Percentiles rank a stretch among this genome's conserved stretches.
Conservation (phyloP, 495 filamentous ascomycete genomes). For the Tuber brumale region DNA sequence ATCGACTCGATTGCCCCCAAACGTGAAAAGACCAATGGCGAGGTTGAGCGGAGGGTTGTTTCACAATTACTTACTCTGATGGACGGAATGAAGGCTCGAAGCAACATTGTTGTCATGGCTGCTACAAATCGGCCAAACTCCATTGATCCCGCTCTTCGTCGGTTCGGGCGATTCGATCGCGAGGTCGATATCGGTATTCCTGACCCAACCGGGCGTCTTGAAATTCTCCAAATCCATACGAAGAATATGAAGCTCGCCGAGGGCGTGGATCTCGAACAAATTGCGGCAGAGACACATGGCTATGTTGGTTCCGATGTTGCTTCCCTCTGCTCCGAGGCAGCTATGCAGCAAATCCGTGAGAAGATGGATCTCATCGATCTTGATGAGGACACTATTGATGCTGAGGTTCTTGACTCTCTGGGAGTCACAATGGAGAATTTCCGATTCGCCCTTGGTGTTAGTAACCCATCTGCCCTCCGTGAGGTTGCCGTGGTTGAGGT, state of each 20-base stretch:
- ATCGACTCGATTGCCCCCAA: slow-evolving; percentile 98
- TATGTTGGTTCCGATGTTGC: slow-evolving; percentile 98
- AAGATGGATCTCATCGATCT: slow-evolving; percentile 99
- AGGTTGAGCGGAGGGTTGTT: slow-evolving; percentile 96
- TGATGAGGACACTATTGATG: slow-evolving; percentile 97
- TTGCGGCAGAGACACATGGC: slow-evolving; percentile 96
- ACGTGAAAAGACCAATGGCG: slow-evolving; percentile 99
- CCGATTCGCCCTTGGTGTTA: slow-evolving; percentile 93
- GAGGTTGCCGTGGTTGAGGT: slow-evolving; percentile 99
- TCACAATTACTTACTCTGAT: slow-evolving; percentile 96
- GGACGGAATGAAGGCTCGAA: slow-evolving; percentile 99
- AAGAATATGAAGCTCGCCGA: slow-evolving; percentile 99
- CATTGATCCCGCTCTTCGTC: slow-evolving; percentile 92
- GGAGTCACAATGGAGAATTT: slow-evolving; percentile 99
- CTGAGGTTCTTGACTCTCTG: slow-evolving; percentile 93
- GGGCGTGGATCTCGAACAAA: slow-evolving; percentile 93
- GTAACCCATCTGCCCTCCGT: slow-evolving; percentile 96
- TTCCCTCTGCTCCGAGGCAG: slow-evolving; percentile 97
- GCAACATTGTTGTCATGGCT: slow-evolving; percentile 97
- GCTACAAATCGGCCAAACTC: slow-evolving; percentile 97
- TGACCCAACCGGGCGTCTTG: slow-evolving; percentile 94
- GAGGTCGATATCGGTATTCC: slow-evolving; percentile 98
- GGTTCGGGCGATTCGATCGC: slow-evolving; percentile 96
- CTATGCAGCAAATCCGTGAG: slow-evolving; percentile 99
- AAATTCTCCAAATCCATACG: slow-evolving; percentile 97